Evolutionary conservation across 805 yeast genomes (phyloP), one percentile per base, ranked within the genome.

Genomic region (Teunomyces barrocoloradensis): DNA sequence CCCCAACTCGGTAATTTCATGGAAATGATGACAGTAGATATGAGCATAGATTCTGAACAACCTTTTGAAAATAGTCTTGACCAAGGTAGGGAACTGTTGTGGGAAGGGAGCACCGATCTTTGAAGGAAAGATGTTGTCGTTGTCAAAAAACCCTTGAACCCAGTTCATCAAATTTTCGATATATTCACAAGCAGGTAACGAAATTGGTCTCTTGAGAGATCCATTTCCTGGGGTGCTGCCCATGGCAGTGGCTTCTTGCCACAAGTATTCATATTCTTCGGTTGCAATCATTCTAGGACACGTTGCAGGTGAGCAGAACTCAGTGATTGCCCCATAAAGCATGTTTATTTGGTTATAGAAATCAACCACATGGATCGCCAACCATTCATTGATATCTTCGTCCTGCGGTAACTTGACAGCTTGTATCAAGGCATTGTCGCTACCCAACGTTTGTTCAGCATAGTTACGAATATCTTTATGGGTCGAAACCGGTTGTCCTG

Each of bases 201-300:
- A 84, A 6, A 88, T 81, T 0, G 99, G 98, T 51, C 85, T 82
- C 58, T 79, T 79, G 48, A 65, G 64, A 1, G 55, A 13, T 7
- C 30, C 48, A n/a, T 44, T 41, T 56, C 65, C 74, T 48, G 72
- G 67, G 36, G 80, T 71, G 53, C 73, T 73, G 34, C 39, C 39
- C 28, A 30, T 21, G 2, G 70, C 57, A 23, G 63, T 61, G 6
- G 87, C 76, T 58, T 91, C 96, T 64, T 92, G 96, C 99, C 99
- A 94, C 50, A 94, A 75, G 61, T 94, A 94, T 66, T 94, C 99
- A 63, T 90, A 92, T 70, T 91, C 97, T 51, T 86, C 94, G 0
- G 98, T 92, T 17, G 99, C 99, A 48, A 88, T 91, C 99, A 94
- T 94, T 49, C 94, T 74, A 2, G 99, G 98, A 64, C 99, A 94